phyloP scores from a whole-genome alignment of 176 grass and related monocot genomes.

The Saccharum officinarum region DNA sequence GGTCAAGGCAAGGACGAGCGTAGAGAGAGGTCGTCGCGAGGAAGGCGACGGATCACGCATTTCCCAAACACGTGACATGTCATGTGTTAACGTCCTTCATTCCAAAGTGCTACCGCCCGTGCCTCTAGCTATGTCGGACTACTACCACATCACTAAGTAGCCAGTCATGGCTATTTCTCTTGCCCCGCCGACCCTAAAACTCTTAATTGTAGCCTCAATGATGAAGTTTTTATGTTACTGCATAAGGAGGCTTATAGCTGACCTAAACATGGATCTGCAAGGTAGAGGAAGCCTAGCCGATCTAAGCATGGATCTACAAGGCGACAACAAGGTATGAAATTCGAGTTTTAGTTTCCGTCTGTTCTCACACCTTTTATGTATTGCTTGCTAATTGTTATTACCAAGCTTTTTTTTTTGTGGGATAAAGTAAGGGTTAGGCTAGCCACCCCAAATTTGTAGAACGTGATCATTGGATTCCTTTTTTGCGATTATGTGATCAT shows the following conservation, averaged over 20 bases:
- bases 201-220: background rate
- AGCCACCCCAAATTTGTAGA: too few relatives aligned
- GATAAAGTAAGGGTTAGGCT: background rate
- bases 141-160: background rate
- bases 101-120: background rate
- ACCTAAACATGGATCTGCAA: background rate
- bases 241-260: background rate
- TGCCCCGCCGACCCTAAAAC: too few relatives aligned
- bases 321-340: background rate
- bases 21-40: too few relatives aligned
- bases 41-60: too few relatives aligned
- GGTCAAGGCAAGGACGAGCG: too few relatives aligned
- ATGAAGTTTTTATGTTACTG: background rate
- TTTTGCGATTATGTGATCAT: too few relatives aligned
- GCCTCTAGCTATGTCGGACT: background rate
- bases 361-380: background rate
- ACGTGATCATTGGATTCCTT: too few relatives aligned
- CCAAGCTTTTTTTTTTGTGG: background rate
- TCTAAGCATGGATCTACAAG: background rate
- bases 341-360: background rate
- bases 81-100: background rate
- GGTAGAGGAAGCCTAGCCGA: background rate
- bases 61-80: too few relatives aligned
- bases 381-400: background rate
- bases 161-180: background rate